phyloP scores from a whole-genome alignment of 495 filamentous ascomycete genomes.

The Clavariopsis aquatica region DNA sequence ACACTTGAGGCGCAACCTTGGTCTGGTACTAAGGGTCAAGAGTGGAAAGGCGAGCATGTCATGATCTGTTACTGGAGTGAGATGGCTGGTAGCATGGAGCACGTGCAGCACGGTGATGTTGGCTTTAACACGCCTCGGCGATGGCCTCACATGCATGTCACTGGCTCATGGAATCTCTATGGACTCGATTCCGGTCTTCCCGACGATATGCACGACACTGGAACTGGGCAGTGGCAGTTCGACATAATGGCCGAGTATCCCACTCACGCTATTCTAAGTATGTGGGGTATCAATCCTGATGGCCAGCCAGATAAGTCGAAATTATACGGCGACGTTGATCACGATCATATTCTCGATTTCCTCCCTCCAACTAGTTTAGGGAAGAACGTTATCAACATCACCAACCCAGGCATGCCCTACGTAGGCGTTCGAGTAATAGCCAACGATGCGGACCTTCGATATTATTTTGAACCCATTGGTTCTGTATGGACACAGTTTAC shows the following conservation, averaged over 20 bases:
- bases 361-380: constrained; percentile 63
- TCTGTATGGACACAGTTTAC: constrained; percentile 59
- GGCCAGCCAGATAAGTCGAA: constrained; percentile 62
- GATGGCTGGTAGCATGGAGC: constrained; percentile 63
- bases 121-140: constrained; percentile 49
- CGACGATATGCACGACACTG: constrained; percentile 56
- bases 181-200: constrained; percentile 66
- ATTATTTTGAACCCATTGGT: constrained; percentile 57
- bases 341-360: constrained; percentile 62
- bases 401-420: constrained; percentile 57
- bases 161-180: constrained; percentile 68
- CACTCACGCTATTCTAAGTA: constrained; percentile 62
- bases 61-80: constrained; percentile 69
- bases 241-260: constrained; percentile 69
- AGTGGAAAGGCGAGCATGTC: constrained; percentile 67
- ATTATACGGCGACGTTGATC: constrained; percentile 63
- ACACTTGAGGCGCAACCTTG: constrained; percentile 54
- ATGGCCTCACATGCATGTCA: constrained; percentile 66
- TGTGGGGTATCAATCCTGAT: constrained; percentile 69
- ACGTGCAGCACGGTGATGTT: constrained; percentile 64
- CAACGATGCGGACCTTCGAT: constrained; percentile 58
- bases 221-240: constrained; percentile 60
- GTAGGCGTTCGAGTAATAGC: constrained; percentile 59
- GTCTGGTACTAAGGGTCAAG: constrained; percentile 63
- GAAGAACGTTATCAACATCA: constrained; percentile 62